phyloP scores from a whole-genome alignment of 2,329 filamentous ascomycete species.

The Pseudocercospora crystallina region DNA sequence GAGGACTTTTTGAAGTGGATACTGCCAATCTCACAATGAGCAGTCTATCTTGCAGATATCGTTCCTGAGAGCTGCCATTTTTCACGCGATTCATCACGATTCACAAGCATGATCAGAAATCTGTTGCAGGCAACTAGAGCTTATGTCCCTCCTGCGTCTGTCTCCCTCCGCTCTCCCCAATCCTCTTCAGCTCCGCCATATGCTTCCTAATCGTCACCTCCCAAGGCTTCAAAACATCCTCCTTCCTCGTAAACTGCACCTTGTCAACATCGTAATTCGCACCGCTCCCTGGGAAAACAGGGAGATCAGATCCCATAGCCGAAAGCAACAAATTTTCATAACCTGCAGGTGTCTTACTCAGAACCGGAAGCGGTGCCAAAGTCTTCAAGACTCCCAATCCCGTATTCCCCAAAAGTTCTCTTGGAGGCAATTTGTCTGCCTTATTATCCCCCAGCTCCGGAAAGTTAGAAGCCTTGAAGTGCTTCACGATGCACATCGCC shows the following conservation, averaged over 20 bases:
- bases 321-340: conserved; percentile 3
- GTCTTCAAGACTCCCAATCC: conserved; percentile 8
- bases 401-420: not conserved
- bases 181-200: conserved; percentile 2
- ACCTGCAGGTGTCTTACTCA: conserved; percentile 5
- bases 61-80: too few species aligned
- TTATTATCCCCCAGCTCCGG: not conserved
- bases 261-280: not conserved
- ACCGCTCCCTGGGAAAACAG: conserved; percentile 3
- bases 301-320: conserved; percentile 8
- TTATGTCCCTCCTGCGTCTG: too few species aligned
- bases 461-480: conserved; percentile 8
- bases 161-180: too few species aligned
- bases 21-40: too few species aligned
- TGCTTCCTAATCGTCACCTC: not conserved
- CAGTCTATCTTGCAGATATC: too few species aligned
- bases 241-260: conserved; percentile 6
- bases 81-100: too few species aligned
- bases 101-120: too few species aligned
- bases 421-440: conserved; percentile 1
- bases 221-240: conserved; percentile 2
- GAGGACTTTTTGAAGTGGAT: too few species aligned
- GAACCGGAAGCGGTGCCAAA: conserved; percentile 6
- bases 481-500: conserved; percentile 10
- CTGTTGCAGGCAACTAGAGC: too few species aligned